Evolutionary conservation across 176 grass and related monocot genomes (phyloP).

Genomic region (Oryza glumipatula): DNA sequence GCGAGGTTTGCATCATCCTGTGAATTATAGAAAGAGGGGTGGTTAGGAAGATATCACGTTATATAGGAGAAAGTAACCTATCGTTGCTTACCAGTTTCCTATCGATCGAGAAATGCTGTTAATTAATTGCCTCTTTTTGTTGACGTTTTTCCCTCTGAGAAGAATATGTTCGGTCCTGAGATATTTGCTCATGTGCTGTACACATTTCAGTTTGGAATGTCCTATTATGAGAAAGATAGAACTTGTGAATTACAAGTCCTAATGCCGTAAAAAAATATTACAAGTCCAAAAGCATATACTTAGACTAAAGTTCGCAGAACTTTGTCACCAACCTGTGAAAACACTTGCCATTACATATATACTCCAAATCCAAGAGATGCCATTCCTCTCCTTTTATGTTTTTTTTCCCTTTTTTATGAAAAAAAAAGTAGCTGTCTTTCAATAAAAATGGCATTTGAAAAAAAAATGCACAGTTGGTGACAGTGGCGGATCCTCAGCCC

Average conservation of each 20-base stretch:
- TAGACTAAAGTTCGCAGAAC: not conserved
- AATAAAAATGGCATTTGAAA: not conserved
- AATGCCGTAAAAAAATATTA: not conserved
- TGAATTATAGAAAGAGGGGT: conserved; percentile 45
- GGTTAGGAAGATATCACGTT: conserved; percentile 46
- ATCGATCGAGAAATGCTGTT: not conserved
- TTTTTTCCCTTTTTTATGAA: not conserved
- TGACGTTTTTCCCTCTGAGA: conserved; percentile 26
- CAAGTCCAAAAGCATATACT: not conserved
- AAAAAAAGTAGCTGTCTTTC: not conserved
- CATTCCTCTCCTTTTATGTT: not conserved
- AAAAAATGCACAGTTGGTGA: not conserved
- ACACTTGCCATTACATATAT: not conserved
- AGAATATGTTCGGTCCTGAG: conserved; percentile 25
- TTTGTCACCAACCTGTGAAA: not conserved
- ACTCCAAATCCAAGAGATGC: not conserved
- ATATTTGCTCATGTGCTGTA: conserved; percentile 35
- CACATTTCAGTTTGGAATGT: conserved; percentile 11
- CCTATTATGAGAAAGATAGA: not conserved
- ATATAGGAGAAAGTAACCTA: conserved; percentile 36
- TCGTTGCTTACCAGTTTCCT: conserved; percentile 31
- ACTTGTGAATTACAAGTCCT: conserved; percentile 8
- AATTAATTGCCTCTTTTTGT: conserved; percentile 30
- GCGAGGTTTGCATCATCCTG: conserved; percentile 38
- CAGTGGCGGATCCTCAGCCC: not conserved